These are phyloP conservation scores for Tuber indicum DNA, from an alignment of 495 filamentous ascomycete species.

Conservation along the genomic window DNA sequence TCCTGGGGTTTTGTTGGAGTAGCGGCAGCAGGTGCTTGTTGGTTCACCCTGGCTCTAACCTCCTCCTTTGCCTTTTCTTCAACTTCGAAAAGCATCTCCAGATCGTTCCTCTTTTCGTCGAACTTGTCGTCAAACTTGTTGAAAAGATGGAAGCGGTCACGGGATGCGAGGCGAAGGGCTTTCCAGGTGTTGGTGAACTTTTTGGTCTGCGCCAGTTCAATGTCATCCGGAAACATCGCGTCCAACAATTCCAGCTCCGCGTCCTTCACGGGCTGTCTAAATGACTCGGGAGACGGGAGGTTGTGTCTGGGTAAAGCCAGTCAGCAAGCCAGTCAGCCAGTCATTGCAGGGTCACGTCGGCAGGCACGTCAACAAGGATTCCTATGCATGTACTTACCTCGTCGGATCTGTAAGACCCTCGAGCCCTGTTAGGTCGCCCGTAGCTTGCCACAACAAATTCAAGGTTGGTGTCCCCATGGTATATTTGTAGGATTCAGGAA, in stretches of 20 bases:
- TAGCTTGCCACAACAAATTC: conserved; percentile 64
- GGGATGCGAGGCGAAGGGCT: conserved; percentile 68
- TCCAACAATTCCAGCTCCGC: conserved; percentile 66
- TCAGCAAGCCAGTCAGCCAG: background rate
- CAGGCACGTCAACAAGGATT: conserved; percentile 3
- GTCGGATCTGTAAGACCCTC: conserved; percentile 55
- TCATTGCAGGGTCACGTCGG: background rate
- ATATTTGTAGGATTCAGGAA: conserved; percentile 58
- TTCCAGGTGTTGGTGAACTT: conserved; percentile 87
- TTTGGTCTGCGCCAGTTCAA: conserved; percentile 55
- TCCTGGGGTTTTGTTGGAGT: conserved; percentile 16
- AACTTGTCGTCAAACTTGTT: conserved; percentile 69
- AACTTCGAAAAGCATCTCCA: conserved; percentile 40
- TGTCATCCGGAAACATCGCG: conserved; percentile 63
- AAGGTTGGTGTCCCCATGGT: conserved; percentile 67
- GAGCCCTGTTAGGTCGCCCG: conserved; percentile 48
- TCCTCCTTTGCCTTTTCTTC: conserved; percentile 40
- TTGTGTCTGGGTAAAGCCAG: conserved; percentile 42
- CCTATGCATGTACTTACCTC: conserved; percentile 45
- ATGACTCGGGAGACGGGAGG: conserved; percentile 54
- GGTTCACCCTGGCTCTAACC: conserved; percentile 30
- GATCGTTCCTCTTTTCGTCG: conserved; percentile 40
- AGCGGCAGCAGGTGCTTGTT: conserved; percentile 12
- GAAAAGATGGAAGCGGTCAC: conserved; percentile 64
- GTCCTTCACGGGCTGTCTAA: conserved; percentile 44